A percentile compares a stretch with the other conserved stretches of the same genome.
phyloP scores from a whole-genome alignment of 2,329 filamentous ascomycete species.

The Talaromyces sp. region DNA sequence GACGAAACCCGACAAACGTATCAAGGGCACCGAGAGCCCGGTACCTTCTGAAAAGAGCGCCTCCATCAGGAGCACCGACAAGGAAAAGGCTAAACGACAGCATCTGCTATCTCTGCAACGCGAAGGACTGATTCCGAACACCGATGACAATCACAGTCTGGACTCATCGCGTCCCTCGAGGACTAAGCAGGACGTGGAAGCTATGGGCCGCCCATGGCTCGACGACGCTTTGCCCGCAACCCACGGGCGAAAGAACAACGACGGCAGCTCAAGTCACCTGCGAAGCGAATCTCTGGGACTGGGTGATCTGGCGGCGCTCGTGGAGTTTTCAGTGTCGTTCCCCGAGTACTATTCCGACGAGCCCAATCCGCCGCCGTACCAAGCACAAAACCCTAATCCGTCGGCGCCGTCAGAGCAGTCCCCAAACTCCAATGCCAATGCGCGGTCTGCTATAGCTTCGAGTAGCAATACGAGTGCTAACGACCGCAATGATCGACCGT shows the following conservation, averaged over 20 bases:
- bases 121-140: conserved; percentile 23
- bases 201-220: conserved; percentile 34
- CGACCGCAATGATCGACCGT: background rate
- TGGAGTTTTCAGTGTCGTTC: conserved; percentile 26
- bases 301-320: conserved; percentile 27
- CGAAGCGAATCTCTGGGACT: conserved; percentile 20
- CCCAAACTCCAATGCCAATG: background rate
- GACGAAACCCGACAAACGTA: conserved; percentile 17
- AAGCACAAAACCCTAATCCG: conserved; percentile 3
- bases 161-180: conserved; percentile 22
- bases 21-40: conserved; percentile 4
- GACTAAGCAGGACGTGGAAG: conserved; percentile 30
- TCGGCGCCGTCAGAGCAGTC: background rate
- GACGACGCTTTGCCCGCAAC: conserved; percentile 19
- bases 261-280: conserved; percentile 2
- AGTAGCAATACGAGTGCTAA: too few relatives aligned
- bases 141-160: background rate
- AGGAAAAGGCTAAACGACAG: conserved; percentile 14
- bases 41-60: background rate
- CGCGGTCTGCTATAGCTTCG: background rate
- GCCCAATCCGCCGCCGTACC: conserved; percentile 11
- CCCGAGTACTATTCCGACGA: conserved; percentile 11
- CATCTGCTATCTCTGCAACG: conserved; percentile 27
- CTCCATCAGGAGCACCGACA: background rate
- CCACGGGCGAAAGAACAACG: background rate